phyloP scores from a whole-genome alignment of 148 eudicot genomes.

The Persicaria maculosa region DNA sequence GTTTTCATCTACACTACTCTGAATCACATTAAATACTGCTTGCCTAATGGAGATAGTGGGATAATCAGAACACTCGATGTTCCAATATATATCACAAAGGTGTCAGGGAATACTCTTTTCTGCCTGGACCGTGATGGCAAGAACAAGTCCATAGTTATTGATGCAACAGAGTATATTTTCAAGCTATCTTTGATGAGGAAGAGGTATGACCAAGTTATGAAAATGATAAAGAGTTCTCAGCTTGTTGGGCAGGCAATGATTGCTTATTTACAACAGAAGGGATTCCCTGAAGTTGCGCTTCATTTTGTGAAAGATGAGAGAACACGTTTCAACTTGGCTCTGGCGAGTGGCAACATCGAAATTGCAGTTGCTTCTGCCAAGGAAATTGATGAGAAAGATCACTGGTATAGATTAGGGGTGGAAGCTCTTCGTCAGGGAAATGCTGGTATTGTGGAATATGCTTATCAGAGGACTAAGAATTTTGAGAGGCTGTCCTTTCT shows the following conservation, averaged over 20 bases:
- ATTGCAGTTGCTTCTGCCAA: conserved; percentile 76
- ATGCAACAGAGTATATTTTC: conserved; percentile 79
- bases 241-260: conserved; percentile 97
- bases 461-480: conserved; percentile 74
- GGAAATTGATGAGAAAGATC: conserved; percentile 62
- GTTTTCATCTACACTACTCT: conserved; percentile 87
- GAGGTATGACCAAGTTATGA: conserved; percentile 88
- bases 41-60: conserved; percentile 93
- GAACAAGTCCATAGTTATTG: conserved; percentile 59
- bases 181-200: conserved; percentile 72
- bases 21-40: conserved; percentile 87
- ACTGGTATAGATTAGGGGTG: conserved; percentile 73
- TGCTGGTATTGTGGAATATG: conserved; percentile 73
- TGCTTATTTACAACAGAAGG: conserved; percentile 97
- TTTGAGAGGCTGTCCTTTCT: conserved; percentile 72
- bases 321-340: conserved; percentile 46
- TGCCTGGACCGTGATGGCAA: conserved; percentile 95
- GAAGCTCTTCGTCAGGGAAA: conserved; percentile 84
- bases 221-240: conserved; percentile 85
- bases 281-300: conserved; percentile 97
- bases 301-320: conserved; percentile 92
- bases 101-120: conserved; percentile 61
- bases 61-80: conserved; percentile 83
- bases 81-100: conserved; percentile 79
- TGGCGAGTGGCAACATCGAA: conserved; percentile 66